These are phyloP conservation scores for Exidia glandulosa DNA, from an alignment of 768 basidiomycete genomes.

Conservation along the genomic window DNA sequence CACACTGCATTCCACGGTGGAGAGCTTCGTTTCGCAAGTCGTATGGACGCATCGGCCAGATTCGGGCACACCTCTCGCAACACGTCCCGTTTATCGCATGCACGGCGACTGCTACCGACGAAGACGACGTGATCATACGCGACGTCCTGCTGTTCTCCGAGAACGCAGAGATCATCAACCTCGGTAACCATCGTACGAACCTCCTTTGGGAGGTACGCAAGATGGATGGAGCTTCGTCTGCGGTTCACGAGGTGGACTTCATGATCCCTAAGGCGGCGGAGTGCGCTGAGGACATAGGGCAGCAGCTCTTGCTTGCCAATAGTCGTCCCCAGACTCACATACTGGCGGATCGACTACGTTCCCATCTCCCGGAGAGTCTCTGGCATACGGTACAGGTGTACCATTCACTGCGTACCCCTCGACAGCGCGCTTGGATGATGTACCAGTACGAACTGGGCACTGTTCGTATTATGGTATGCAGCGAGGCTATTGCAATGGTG, in stretches of 20 bases:
- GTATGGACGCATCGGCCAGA: not conserved
- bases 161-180: not conserved
- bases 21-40: not conserved
- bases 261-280: too few species aligned
- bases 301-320: too few species aligned
- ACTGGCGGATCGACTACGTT: too few species aligned
- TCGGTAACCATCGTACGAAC: not conserved
- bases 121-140: not conserved
- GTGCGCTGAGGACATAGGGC: too few species aligned
- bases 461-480: not conserved
- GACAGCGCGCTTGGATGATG: not conserved
- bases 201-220: not conserved
- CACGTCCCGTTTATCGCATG: not conserved
- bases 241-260: not conserved
- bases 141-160: not conserved
- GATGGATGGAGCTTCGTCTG: not conserved
- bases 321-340: too few species aligned
- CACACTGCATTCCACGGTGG: not conserved
- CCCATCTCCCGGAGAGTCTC: too few species aligned
- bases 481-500: not conserved
- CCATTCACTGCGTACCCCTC: not conserved
- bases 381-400: not conserved
- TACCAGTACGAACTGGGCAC: not conserved
- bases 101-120: not conserved
- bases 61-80: not conserved